Conservation (phyloP, 805 yeast species). For the Spathaspora boniae region DNA sequence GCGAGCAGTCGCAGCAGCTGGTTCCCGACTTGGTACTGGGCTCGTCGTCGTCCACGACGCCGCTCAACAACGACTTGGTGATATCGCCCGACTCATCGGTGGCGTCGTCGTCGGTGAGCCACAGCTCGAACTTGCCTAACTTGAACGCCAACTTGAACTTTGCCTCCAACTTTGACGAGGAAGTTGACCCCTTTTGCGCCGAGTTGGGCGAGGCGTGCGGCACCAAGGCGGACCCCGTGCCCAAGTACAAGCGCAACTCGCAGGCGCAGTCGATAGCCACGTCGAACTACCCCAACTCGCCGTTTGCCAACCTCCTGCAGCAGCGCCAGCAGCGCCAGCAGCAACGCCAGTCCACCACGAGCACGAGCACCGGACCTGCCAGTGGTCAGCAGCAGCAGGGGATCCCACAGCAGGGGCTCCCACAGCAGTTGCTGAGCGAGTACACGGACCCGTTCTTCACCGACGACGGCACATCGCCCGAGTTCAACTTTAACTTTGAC, state of each 20-base stretch:
- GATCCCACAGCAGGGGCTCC: background rate
- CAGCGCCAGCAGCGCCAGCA: too few species aligned
- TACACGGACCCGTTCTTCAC: too few species aligned
- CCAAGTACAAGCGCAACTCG: conserved; percentile 34
- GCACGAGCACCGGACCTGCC: conserved; percentile 5
- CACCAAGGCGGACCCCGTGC: conserved; percentile 62
- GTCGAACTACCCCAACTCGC: conserved; percentile 14
- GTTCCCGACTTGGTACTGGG: conserved; percentile 38
- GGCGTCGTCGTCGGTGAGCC: conserved; percentile 13
- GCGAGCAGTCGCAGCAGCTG: conserved; percentile 3
- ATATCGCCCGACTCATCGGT: conserved; percentile 31
- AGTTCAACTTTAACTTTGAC: conserved; percentile 4
- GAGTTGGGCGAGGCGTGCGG: conserved; percentile 83
- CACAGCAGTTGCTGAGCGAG: conserved; percentile 1
- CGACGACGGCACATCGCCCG: conserved; percentile 6
- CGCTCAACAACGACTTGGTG: conserved; percentile 34
- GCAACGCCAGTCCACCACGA: conserved; percentile 15
- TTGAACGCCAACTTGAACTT: conserved; percentile 15
- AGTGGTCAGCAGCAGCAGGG: conserved; percentile 15
- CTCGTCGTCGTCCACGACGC: conserved; percentile 35
- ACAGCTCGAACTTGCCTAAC: conserved; percentile 12
- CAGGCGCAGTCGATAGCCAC: background rate
- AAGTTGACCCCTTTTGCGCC: conserved; percentile 71
- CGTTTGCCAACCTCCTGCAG: conserved; percentile 19
- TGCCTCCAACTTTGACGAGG: conserved; percentile 52